phyloP scores from a whole-genome alignment of 2,329 filamentous ascomycete species.

The Microascus cirrosus region DNA sequence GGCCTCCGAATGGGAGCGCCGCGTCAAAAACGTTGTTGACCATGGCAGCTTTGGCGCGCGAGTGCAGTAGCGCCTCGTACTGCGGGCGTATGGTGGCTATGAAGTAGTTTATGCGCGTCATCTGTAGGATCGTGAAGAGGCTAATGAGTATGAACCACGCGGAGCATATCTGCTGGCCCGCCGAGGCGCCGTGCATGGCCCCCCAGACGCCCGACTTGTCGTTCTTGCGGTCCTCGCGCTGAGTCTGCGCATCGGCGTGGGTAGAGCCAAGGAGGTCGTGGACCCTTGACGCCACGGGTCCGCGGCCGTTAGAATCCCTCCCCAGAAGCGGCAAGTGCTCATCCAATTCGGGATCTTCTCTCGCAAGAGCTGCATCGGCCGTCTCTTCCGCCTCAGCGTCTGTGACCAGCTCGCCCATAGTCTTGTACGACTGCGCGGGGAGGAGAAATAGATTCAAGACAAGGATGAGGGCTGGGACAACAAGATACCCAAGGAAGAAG shows the following conservation, averaged over 20 bases:
- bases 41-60: conserved; percentile 46
- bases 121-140: conserved; percentile 66
- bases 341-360: conserved; percentile 16
- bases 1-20: conserved; percentile 68
- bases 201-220: conserved; percentile 74
- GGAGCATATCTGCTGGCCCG: conserved; percentile 61
- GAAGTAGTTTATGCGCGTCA: conserved; percentile 84
- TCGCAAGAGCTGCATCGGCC: conserved; percentile 37
- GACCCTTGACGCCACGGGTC: conserved; percentile 58
- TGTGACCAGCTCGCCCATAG: conserved; percentile 69
- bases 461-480: conserved; percentile 57
- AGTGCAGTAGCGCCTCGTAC: conserved; percentile 64
- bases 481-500: conserved; percentile 64
- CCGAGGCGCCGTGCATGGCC: conserved; percentile 63
- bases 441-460: conserved; percentile 59
- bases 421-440: conserved; percentile 71
- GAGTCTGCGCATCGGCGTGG: conserved; percentile 49
- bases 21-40: conserved; percentile 79
- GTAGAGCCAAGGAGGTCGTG: conserved; percentile 59
- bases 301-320: conserved; percentile 26
- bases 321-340: conserved; percentile 46
- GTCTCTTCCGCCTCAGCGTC: conserved; percentile 18
- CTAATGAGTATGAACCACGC: conserved; percentile 82
- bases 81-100: conserved; percentile 78
- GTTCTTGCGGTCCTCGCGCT: conserved; percentile 59